phyloP scores from a whole-genome alignment of 2,329 filamentous ascomycete species.

The Aureobasidium sp. region DNA sequence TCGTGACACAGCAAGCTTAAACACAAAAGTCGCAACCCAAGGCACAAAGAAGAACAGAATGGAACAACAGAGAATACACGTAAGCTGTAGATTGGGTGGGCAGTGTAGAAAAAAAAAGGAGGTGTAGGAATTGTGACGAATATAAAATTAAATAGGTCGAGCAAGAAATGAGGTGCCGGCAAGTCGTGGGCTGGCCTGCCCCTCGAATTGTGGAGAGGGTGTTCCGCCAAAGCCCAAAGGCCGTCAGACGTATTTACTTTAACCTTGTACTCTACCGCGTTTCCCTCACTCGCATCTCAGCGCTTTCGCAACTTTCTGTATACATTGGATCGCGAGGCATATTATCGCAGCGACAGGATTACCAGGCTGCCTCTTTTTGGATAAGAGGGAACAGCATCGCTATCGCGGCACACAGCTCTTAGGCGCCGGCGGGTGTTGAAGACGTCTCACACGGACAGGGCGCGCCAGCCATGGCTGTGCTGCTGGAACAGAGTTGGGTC shows the following conservation, averaged over 20 bases:
- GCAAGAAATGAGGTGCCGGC: slow-evolving; percentile 1
- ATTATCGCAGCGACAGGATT: neutral
- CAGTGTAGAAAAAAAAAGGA: neutral
- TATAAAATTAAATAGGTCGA: neutral
- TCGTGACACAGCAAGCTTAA: neutral
- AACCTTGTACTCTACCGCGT: neutral
- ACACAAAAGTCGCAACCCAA: neutral
- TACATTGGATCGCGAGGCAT: neutral
- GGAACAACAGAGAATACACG: neutral
- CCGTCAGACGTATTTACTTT: neutral
- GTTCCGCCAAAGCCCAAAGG: no score
- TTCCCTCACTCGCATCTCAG: slow-evolving; percentile 1
- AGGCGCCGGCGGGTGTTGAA: neutral
- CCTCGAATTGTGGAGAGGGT: neutral
- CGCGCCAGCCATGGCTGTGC: slow-evolving; percentile 19
- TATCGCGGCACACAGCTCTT: neutral
- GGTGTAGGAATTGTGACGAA: neutral
- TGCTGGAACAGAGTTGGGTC: slow-evolving; percentile 54
- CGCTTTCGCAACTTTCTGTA: neutral
- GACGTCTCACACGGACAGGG: neutral
- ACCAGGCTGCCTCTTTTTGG: neutral
- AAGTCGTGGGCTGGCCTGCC: neutral
- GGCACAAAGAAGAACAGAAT: neutral
- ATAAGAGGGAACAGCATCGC: neutral
- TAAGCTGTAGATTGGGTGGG: neutral